These are phyloP conservation scores for Leishmania braziliensis DNA, from an alignment of 208 protist species.

Conservation along the genomic window DNA sequence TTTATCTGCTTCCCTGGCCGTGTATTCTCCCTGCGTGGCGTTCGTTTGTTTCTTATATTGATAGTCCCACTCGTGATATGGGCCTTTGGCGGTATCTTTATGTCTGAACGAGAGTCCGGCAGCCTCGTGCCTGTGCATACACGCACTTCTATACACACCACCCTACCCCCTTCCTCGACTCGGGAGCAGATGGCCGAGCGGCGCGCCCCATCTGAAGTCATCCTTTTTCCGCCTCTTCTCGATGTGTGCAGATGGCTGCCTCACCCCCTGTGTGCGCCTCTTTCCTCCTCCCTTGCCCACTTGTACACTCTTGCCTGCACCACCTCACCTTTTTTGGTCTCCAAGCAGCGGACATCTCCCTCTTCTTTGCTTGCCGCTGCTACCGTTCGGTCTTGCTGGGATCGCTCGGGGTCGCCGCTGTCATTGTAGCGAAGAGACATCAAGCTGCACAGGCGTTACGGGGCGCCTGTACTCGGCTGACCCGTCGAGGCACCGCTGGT, in stretches of 20 bases:
- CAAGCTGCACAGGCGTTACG: background rate
- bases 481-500: background rate
- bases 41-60: background rate
- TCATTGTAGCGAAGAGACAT: background rate
- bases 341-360: background rate
- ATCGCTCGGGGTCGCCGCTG: background rate
- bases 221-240: background rate
- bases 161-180: background rate
- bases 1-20: background rate
- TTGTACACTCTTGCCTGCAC: background rate
- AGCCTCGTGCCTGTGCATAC: background rate
- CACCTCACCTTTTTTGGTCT: background rate
- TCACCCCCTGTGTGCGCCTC: background rate
- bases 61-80: too few relatives aligned
- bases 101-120: background rate
- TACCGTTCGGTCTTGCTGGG: background rate
- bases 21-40: background rate
- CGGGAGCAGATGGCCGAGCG: background rate
- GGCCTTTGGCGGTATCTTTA: background rate
- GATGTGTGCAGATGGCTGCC: background rate
- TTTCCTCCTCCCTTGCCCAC: background rate
- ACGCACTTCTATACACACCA: background rate
- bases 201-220: background rate
- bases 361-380: background rate
- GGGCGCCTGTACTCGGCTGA: background rate